A percentile compares a stretch with the other conserved stretches of the same genome.
phyloP scores from a whole-genome alignment of 2,329 filamentous ascomycete genomes.

The Penicillium janthinellum region DNA sequence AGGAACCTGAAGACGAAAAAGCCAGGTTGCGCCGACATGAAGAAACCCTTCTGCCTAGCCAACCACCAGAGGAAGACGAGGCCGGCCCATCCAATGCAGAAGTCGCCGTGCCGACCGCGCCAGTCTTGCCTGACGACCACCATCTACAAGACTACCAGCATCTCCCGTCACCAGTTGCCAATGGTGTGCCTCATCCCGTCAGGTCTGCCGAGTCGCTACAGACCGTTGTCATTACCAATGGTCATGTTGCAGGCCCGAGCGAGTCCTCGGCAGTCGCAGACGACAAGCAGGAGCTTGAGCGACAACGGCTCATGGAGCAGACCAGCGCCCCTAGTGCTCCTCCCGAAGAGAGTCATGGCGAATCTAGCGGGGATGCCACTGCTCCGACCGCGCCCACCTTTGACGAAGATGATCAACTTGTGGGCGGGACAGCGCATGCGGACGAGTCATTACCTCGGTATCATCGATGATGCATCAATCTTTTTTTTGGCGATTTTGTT shows the following conservation, averaged over 20 bases:
- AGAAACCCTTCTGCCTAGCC: slow-evolving; percentile 76
- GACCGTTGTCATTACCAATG: slow-evolving; percentile 33
- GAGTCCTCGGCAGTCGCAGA: slow-evolving; percentile 49
- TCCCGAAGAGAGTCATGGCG: slow-evolving; percentile 25
- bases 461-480: slow-evolving; percentile 37
- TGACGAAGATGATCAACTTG: slow-evolving; percentile 56
- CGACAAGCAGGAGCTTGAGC: slow-evolving; percentile 79
- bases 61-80: slow-evolving; percentile 59
- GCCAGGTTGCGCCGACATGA: slow-evolving; percentile 77
- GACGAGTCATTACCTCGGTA: slow-evolving; percentile 49
- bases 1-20: slow-evolving; percentile 75
- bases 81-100: slow-evolving; percentile 49
- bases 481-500: slow-evolving; percentile 3
- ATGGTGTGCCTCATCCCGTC: slow-evolving; percentile 25
- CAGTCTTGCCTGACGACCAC: slow-evolving; percentile 51
- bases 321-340: slow-evolving; percentile 59
- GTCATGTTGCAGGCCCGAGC: slow-evolving; percentile 48
- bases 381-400: slow-evolving; percentile 54
- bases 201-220: slow-evolving; percentile 36
- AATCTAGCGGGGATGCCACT: slow-evolving; percentile 46
- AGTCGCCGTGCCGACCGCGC: slow-evolving; percentile 46
- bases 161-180: slow-evolving; percentile 26
- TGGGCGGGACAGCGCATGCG: slow-evolving; percentile 39
- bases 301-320: slow-evolving; percentile 63
- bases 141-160: slow-evolving; percentile 53